Base-by-base conservation (phyloP, 164 flowering plant species). In the Liquidambar formosana region DNA sequence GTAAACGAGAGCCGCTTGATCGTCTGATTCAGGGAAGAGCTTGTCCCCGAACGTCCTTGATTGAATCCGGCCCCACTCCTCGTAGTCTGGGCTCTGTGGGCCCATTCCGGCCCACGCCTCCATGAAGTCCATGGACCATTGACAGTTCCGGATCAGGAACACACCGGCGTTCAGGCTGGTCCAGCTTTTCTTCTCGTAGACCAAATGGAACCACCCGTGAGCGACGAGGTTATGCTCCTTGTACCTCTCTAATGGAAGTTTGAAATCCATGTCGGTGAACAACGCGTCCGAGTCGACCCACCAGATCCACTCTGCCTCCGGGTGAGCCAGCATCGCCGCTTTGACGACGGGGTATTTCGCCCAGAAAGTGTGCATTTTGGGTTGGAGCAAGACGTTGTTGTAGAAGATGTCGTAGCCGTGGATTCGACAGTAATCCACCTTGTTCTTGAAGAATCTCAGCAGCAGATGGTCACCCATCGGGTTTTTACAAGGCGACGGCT, bases 231-330 rank as follows among this genome's bases (percentile, higher is more conserved):
- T 89, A 64, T 87, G 83, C 58, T 74, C 70, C 46, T 64, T 73
- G 84, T 93, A 94, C 46, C 79, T 79, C 12, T 80, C 77, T 25
- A 94, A 68, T 0, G 99, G 99, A 11, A 89, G 86, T 77, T 81
- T 76, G 81, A 89, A 95, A 43, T 91, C 97, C 99, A 95, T 95
- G 76, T 93, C 99, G 28, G 98, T 89, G 77, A 95, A 77, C 47
- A 82, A 75, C 38, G 99, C 99, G 79, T 95, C 99, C 64, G 97
- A 91, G 83, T 95, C 99, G 41, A 95, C 93, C 99, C 98, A 95
- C 93, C 93, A 95, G 79, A 95, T 84, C 99, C 99, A 95, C 86
- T 95, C 99, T 22, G 88, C 88, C 73, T 93, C 97, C 67, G 99
- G 99, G 75, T 95, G 98, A 58, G 99, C 94, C 65, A 93, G 25